phyloP scores from a whole-genome alignment of 2,329 filamentous ascomycete species.

The Didymella segeticola region DNA sequence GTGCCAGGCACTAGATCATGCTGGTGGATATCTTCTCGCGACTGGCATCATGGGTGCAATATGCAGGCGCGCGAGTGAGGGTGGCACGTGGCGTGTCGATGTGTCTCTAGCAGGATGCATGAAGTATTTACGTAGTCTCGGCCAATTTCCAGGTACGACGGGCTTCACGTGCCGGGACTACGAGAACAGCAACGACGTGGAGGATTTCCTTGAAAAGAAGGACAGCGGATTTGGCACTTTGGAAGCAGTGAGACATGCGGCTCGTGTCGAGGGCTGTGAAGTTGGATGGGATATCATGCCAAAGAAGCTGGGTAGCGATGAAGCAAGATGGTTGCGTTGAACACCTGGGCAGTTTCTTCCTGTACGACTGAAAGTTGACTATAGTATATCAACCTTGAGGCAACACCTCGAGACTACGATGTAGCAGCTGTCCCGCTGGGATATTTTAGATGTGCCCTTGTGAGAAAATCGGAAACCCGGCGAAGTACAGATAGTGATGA shows the following conservation, averaged over 20 bases:
- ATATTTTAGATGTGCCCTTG: no score
- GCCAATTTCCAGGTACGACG: conserved; percentile 54
- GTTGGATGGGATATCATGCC: conserved; percentile 62
- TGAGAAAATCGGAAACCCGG: no score
- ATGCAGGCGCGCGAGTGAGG: conserved; percentile 54
- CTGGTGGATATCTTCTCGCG: conserved; percentile 62
- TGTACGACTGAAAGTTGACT: no score
- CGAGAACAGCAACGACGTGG: conserved; percentile 37
- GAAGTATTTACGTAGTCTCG: conserved; percentile 63
- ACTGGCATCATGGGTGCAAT: conserved; percentile 61
- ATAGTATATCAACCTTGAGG: no score
- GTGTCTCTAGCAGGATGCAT: conserved; percentile 63
- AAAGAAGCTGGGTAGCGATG: conserved; percentile 56
- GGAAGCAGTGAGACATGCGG: conserved; percentile 58
- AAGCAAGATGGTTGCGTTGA: conserved; percentile 49
- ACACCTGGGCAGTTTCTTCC: no score
- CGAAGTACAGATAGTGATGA: no score
- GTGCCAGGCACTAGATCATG: conserved; percentile 65
- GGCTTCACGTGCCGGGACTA: conserved; percentile 54
- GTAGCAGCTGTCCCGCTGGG: no score
- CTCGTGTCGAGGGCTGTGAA: conserved; percentile 54
- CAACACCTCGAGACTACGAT: no score
- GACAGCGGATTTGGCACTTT: conserved; percentile 55
- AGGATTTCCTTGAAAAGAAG: conserved; percentile 53
- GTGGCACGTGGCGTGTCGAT: conserved; percentile 59